These are phyloP conservation scores for Ophiostoma pallidulum DNA, from an alignment of 2,329 filamentous ascomycete genomes.

Conservation along the genomic window DNA sequence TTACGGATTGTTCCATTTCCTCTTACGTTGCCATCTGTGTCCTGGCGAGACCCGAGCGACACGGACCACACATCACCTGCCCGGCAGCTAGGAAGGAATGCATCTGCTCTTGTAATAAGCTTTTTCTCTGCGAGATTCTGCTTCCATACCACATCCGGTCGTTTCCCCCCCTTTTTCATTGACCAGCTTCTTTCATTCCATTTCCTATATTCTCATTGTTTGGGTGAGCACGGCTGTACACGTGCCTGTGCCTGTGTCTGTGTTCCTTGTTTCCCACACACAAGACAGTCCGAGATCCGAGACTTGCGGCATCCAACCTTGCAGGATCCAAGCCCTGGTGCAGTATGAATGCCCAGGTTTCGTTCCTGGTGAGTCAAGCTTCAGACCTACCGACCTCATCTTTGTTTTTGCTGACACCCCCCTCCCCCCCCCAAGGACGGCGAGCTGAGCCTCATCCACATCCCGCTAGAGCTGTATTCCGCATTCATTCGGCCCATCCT, in stretches of 20 bases:
- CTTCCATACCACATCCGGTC: background rate
- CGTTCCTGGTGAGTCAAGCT: conserved; percentile 41
- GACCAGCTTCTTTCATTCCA: too few relatives aligned
- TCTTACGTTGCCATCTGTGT: too few relatives aligned
- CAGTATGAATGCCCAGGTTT: conserved; percentile 48
- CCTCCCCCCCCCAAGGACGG: conserved; percentile 53
- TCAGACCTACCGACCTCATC: background rate
- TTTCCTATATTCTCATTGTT: too few relatives aligned
- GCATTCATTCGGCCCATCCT: conserved; percentile 79
- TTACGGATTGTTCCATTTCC: conserved; percentile 9
- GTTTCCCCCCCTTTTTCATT: background rate
- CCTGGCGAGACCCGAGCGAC: too few relatives aligned
- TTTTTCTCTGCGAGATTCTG: conserved; percentile 1
- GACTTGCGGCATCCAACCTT: background rate
- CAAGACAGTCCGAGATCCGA: too few relatives aligned
- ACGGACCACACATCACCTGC: too few relatives aligned
- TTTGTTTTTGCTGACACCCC: background rate
- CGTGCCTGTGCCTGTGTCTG: too few relatives aligned
- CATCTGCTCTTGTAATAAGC: too few relatives aligned
- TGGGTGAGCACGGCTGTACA: too few relatives aligned
- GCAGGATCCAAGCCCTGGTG: background rate
- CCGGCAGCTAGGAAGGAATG: too few relatives aligned
- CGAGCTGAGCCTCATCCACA: conserved; percentile 79
- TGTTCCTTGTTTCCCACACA: background rate
- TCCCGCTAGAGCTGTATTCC: conserved; percentile 69